These are phyloP conservation scores for Scheffersomyces spartinae DNA, from an alignment of 805 yeast species.

Conservation along the genomic window DNA sequence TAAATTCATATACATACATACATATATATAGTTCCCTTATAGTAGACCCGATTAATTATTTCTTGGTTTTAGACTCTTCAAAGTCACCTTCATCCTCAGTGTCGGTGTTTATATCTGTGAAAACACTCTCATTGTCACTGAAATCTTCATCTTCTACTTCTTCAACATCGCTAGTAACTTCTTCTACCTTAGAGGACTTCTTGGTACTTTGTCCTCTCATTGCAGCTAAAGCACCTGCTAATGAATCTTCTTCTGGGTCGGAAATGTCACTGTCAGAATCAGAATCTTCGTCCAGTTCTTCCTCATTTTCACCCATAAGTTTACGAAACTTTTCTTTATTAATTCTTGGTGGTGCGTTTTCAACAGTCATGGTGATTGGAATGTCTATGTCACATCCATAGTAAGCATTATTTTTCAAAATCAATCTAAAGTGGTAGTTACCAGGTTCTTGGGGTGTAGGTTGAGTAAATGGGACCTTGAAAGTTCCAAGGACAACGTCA, in stretches of 20 bases:
- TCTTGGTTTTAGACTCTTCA: too few species aligned
- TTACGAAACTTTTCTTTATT: constrained; percentile 8
- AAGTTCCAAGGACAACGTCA: constrained; percentile 48
- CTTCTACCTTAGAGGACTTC: constrained; percentile 18
- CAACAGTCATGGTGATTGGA: constrained; percentile 61
- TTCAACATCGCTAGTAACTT: constrained; percentile 6
- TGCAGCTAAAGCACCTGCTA: constrained; percentile 67
- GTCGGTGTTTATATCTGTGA: constrained; percentile 35
- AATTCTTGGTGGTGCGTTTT: constrained; percentile 35
- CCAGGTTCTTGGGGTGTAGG: constrained; percentile 75
- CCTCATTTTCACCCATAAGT: constrained; percentile 7
- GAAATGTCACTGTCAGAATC: constrained; percentile 45
- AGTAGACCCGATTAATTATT: too few species aligned
- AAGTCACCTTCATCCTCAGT: constrained; percentile 32
- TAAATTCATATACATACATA: too few species aligned
- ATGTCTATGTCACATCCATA: constrained; percentile 74
- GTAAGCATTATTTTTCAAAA: constrained; percentile 62
- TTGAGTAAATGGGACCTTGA: constrained; percentile 59
- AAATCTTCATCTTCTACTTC: constrained; percentile 19
- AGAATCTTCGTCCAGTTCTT: constrained; percentile 22
- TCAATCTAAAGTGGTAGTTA: constrained; percentile 53
- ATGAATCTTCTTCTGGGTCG: constrained; percentile 62
- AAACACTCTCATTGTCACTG: constrained; percentile 25
- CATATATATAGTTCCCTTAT: too few species aligned
- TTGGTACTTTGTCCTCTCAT: constrained; percentile 51